Conservation (phyloP, 352 stramenopile species). For the Thalassiosira ordinaria region DNA sequence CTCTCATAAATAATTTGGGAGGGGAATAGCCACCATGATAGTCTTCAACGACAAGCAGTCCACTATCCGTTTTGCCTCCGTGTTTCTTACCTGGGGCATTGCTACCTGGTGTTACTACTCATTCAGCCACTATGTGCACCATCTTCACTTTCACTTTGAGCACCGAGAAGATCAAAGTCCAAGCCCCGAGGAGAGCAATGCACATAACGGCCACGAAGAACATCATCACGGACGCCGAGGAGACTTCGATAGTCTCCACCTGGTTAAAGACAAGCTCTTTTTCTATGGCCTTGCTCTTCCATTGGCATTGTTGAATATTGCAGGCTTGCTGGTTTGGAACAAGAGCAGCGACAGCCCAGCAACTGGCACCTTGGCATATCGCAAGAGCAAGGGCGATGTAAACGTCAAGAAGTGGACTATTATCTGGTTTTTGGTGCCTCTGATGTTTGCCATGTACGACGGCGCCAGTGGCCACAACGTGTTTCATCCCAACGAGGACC, state of each 20-base stretch:
- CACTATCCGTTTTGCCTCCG: background rate
- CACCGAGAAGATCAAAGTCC: too few species aligned
- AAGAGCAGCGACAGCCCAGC: background rate
- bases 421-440: background rate
- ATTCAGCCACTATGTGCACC: constrained; percentile 11
- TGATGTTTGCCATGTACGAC: background rate
- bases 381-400: background rate
- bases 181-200: too few species aligned
- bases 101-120: constrained; percentile 10
- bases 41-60: background rate
- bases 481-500: background rate
- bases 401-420: background rate
- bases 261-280: constrained; percentile 8
- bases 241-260: constrained; percentile 3
- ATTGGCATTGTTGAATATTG: background rate
- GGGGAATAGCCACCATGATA: background rate
- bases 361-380: background rate
- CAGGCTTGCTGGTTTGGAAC: background rate
- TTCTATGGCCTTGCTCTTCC: constrained; percentile 3
- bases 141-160: constrained; percentile 8
- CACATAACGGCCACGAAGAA: too few species aligned
- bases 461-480: background rate
- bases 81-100: background rate
- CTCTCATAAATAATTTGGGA: too few species aligned
- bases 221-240: constrained; percentile 5